Evolutionary conservation across 345 rosid species (phyloP), one percentile per base, ranked within the genome.

Genomic region (Cardiospermum halicacabum): DNA sequence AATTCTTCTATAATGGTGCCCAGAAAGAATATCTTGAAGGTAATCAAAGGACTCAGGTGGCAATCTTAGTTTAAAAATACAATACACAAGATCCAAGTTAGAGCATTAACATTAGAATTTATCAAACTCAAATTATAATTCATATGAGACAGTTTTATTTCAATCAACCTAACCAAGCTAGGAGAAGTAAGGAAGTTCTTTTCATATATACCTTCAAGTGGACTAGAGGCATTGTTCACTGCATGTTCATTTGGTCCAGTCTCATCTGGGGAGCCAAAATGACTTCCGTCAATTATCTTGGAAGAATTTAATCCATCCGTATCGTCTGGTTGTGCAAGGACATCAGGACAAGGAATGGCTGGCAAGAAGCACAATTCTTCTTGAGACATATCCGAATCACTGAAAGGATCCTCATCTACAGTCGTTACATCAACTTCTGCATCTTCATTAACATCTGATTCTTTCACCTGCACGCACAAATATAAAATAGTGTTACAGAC

Each of bases 311-410:
- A n/a, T n/a, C 84, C 45, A 68, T 63, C 22, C 82, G 72, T 74
- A n/a, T 81, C 80, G 60, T 84, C 94, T 74, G 79, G 86, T 78
- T 78, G 84, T 69, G 85, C 96, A 10, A 73, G 82, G 77, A 76
- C 67, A 74, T 89, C 96, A 6, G 96, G 96, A 75, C 84, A 84
- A 51, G 99, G 99, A 71, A 74, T 69, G 55, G 93, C 93, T 65
- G 96, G 99, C 85, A 94, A 82, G 82, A 89, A 95, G 62, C 93
- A 77, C 7, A 95, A 79, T 73, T 95, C 97, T 67, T 91, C 99
- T 67, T 85, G 96, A 50, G 99, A 95, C 79, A 78, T 81, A 70
- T 95, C 99, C 60, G 99, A 91, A 77, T 91, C 99, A 78, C 97
- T 95, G 72, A 91, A 84, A 64, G 75, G 77, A 78, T 86, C 93